These are phyloP conservation scores for Fusarium drepaniforme DNA, from an alignment of 2,329 filamentous ascomycete species.

Conservation along the genomic window DNA sequence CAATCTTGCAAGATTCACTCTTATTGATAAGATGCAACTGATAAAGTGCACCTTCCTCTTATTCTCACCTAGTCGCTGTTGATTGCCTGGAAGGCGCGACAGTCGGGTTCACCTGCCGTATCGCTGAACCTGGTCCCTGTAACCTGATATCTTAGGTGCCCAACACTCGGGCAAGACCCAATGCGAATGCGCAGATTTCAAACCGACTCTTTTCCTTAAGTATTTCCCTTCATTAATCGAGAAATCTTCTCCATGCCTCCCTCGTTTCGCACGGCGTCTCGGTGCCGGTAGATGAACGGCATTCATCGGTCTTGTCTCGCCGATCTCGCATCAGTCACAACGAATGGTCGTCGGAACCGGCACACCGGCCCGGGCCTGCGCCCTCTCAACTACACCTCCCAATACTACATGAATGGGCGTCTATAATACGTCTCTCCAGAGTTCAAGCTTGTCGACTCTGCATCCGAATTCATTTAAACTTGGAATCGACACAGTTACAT, in stretches of 20 bases:
- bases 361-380: constrained; percentile 25
- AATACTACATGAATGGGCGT: neutral
- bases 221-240: neutral
- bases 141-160: constrained; percentile 1
- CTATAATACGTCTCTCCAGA: neutral
- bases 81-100: neutral
- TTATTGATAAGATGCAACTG: neutral
- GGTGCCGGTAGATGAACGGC: neutral
- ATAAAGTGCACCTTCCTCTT: neutral
- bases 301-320: neutral
- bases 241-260: neutral
- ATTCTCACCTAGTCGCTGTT: neutral
- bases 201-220: neutral
- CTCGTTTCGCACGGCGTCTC: neutral
- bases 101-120: neutral
- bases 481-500: neutral
- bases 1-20: neutral
- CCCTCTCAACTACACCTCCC: constrained; percentile 24
- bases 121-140: neutral
- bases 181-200: neutral
- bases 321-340: neutral
- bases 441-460: neutral
- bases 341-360: constrained; percentile 1
- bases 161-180: neutral
- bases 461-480: neutral